Percentiles rank a stretch among this genome's conserved stretches.
These are phyloP conservation scores for Xylaria flabelliformis DNA, from an alignment of 495 filamentous ascomycete species.

Conservation along the genomic window DNA sequence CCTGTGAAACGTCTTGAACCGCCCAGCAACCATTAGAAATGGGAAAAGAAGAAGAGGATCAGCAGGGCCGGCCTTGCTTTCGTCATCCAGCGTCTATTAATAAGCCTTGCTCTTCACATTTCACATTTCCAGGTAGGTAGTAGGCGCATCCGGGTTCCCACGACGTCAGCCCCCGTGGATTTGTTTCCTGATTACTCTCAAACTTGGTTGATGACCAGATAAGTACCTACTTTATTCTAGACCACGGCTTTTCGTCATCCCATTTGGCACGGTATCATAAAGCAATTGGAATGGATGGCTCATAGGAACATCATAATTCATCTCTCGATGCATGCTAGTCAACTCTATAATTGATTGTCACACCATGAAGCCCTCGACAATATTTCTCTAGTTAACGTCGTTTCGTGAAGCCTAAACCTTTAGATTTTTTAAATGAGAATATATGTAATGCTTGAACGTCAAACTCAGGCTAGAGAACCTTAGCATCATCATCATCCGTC, in stretches of 20 bases:
- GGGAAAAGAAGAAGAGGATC: slow-evolving; percentile 21
- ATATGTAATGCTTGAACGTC: neutral
- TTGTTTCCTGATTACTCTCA: neutral
- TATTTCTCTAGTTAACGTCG: neutral
- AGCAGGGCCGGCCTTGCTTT: slow-evolving; percentile 2
- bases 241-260: slow-evolving; percentile 9
- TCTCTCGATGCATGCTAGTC: slow-evolving; percentile 1
- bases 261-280: neutral
- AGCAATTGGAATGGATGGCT: neutral
- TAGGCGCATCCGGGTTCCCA: neutral
- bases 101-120: slow-evolving; percentile 5
- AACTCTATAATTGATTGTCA: slow-evolving; percentile 1
- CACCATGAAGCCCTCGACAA: neutral
- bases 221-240: slow-evolving; percentile 14
- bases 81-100: slow-evolving; percentile 18
- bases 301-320: neutral
- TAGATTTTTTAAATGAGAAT: neutral
- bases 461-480: neutral
- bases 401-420: neutral
- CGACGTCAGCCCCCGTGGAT: slow-evolving; percentile 3
- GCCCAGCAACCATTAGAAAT: neutral
- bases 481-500: neutral
- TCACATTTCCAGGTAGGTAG: neutral
- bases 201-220: slow-evolving; percentile 7
- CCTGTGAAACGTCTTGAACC: slow-evolving; percentile 13